phyloP scores from a whole-genome alignment of 495 filamentous ascomycete genomes.

The Pyrenula massariospora region DNA sequence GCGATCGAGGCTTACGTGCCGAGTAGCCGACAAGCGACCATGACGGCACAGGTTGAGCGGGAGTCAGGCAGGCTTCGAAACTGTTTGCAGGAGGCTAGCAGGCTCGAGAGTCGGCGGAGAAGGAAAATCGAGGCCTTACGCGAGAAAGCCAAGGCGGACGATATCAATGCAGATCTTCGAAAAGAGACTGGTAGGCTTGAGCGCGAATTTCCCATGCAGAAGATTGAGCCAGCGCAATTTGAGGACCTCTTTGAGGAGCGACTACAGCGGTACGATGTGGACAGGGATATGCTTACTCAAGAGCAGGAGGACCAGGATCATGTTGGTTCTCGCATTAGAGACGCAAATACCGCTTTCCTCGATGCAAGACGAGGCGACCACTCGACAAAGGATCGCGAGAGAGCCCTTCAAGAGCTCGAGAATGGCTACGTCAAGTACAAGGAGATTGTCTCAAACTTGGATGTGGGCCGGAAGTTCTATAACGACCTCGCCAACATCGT shows the following conservation, averaged over 20 bases:
- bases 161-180: constrained; percentile 75
- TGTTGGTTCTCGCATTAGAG: constrained; percentile 49
- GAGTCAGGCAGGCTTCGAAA: constrained; percentile 63
- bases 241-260: constrained; percentile 81
- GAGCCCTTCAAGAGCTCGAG: constrained; percentile 77
- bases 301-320: constrained; percentile 71
- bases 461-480: constrained; percentile 89
- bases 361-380: constrained; percentile 58
- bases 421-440: constrained; percentile 92
- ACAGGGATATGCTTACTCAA: constrained; percentile 53
- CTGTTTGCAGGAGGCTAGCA: constrained; percentile 68
- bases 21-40: constrained; percentile 62
- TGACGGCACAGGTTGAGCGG: constrained; percentile 68
- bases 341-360: constrained; percentile 67
- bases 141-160: constrained; percentile 72
- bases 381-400: constrained; percentile 67
- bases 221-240: constrained; percentile 77
- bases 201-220: constrained; percentile 70
- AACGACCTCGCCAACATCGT: constrained; percentile 88
- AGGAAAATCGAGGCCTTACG: constrained; percentile 64
- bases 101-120: constrained; percentile 66
- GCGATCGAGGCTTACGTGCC: constrained; percentile 82
- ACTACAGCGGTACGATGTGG: constrained; percentile 65
- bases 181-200: constrained; percentile 75
- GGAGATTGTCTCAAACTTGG: constrained; percentile 80